These are phyloP conservation scores for Coemansia sp. DNA, from an alignment of 192 early-diverging fungal species.

Conservation along the genomic window DNA sequence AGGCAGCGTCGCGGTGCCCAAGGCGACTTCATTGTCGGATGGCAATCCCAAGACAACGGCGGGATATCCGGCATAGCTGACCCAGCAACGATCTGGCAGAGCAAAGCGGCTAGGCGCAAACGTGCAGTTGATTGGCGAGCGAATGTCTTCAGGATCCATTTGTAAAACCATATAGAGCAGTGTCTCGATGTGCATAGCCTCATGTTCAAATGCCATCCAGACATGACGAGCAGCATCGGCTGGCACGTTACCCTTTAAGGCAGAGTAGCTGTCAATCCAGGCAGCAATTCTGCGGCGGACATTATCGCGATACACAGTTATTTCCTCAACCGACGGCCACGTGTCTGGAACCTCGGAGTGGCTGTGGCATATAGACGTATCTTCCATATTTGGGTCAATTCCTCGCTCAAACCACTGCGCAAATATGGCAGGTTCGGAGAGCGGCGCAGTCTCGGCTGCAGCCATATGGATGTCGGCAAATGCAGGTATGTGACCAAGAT, in stretches of 20 bases:
- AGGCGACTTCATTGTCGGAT: conserved; percentile 53
- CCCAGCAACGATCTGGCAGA: conserved; percentile 20
- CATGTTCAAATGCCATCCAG: conserved; percentile 92
- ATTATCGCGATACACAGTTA: conserved; percentile 67
- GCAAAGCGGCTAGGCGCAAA: conserved; percentile 8
- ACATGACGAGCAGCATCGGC: conserved; percentile 57
- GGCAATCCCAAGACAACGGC: conserved; percentile 64
- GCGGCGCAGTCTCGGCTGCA: conserved; percentile 37
- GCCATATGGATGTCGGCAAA: conserved; percentile 68
- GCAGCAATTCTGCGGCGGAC: conserved; percentile 58
- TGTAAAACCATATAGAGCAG: conserved; percentile 87
- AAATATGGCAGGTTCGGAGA: conserved; percentile 65
- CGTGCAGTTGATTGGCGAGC: conserved; percentile 12
- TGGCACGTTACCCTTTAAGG: neutral
- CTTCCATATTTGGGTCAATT: conserved; percentile 86
- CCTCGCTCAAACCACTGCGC: conserved; percentile 90
- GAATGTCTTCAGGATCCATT: conserved; percentile 30
- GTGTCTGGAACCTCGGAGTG: conserved; percentile 69
- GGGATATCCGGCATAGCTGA: conserved; percentile 17
- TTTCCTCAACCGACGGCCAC: conserved; percentile 73
- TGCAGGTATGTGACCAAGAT: conserved; percentile 79
- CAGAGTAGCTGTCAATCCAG: conserved; percentile 43
- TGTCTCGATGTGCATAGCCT: conserved; percentile 93
- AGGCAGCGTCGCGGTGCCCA: conserved; percentile 18
- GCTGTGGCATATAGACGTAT: conserved; percentile 68